A percentile compares a stretch with the other conserved stretches of the same genome.
phyloP scores from a whole-genome alignment of 345 rosid species.

The Garcia nutans region DNA sequence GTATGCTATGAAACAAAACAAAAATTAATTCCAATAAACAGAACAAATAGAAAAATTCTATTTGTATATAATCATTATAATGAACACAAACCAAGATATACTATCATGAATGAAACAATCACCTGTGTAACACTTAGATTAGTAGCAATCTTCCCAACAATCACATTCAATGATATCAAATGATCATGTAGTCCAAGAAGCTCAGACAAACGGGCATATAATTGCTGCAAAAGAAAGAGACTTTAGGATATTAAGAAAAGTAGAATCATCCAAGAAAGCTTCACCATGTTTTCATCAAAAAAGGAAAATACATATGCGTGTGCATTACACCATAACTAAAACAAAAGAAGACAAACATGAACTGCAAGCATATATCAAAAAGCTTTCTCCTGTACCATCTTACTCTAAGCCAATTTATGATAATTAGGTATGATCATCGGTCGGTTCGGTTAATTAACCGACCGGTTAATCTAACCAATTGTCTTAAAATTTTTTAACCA shows the following conservation, averaged over 20 bases:
- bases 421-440: too few relatives aligned
- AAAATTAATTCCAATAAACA: too few relatives aligned
- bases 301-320: background rate
- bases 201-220: conserved; percentile 84
- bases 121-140: conserved; percentile 98
- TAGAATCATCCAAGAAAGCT: background rate
- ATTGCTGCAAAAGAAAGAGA: conserved; percentile 73
- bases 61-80: conserved; percentile 13
- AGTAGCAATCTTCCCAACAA: conserved; percentile 91
- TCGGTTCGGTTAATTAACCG: too few relatives aligned
- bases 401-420: too few relatives aligned
- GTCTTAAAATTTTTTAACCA: too few relatives aligned
- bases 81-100: conserved; percentile 3
- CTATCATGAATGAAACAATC: conserved; percentile 10
- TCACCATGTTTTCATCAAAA: background rate
- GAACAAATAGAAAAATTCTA: too few relatives aligned
- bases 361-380: too few relatives aligned
- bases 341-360: too few relatives aligned
- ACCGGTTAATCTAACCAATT: too few relatives aligned
- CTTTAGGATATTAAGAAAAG: conserved; percentile 23
- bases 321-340: too few relatives aligned
- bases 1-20: too few relatives aligned
- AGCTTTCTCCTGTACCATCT: too few relatives aligned
- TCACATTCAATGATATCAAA: conserved; percentile 77
- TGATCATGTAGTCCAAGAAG: conserved; percentile 97